These are phyloP conservation scores for Penicillium sumatraense DNA, from an alignment of 2,329 filamentous ascomycete species.

Conservation along the genomic window DNA sequence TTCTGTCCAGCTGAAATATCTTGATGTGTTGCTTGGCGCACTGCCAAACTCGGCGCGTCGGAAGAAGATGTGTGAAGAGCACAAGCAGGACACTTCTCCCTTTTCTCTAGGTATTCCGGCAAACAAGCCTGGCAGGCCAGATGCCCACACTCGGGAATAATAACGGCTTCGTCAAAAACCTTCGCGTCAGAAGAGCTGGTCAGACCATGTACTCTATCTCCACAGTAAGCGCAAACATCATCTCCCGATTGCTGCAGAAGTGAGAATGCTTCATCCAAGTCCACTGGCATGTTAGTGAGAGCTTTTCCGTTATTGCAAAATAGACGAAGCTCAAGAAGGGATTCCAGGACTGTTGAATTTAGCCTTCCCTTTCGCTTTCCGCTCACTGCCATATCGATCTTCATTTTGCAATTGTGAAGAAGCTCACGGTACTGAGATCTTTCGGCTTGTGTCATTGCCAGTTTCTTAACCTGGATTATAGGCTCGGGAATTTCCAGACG, in stretches of 20 bases:
- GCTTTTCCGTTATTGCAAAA: conserved; percentile 9
- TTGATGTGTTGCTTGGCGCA: background rate
- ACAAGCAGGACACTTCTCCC: background rate
- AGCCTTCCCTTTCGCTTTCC: background rate
- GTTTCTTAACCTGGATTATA: conserved; percentile 19
- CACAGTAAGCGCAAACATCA: conserved; percentile 20
- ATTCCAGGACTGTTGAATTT: conserved; percentile 4
- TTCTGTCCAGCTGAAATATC: background rate
- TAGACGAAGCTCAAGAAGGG: background rate
- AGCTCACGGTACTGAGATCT: conserved; percentile 25
- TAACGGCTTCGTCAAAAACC: background rate
- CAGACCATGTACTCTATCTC: background rate
- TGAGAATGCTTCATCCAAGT: conserved; percentile 25
- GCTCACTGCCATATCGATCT: conserved; percentile 6
- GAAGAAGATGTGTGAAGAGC: background rate
- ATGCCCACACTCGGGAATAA: background rate
- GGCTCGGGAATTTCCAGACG: conserved; percentile 28
- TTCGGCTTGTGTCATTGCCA: conserved; percentile 51
- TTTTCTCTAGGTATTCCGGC: background rate
- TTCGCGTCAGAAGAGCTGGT: background rate
- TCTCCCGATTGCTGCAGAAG: conserved; percentile 23
- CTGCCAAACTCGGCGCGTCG: background rate
- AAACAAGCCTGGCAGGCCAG: background rate
- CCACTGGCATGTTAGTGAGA: conserved; percentile 30
- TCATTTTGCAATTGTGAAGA: background rate